Base-by-base conservation (phyloP, 2,329 filamentous ascomycete genomes). In the Colletotrichum destructivum region DNA sequence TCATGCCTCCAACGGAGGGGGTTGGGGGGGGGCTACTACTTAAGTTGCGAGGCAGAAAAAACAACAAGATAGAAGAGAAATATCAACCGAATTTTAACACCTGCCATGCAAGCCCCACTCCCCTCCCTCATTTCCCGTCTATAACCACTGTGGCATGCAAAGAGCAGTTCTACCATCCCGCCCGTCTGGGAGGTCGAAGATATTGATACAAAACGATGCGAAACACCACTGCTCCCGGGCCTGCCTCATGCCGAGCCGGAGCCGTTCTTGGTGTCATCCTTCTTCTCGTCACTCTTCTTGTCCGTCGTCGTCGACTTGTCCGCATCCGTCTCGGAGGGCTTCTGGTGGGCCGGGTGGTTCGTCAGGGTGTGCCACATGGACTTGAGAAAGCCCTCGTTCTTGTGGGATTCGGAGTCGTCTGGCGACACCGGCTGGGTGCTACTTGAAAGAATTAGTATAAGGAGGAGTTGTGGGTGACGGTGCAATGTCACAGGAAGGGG, bases 281-380 rank as follows among this genome's bases (percentile, higher is more conserved):
- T 76, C 65, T 73, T 74, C 18, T 63, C 65, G 16, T 71, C 78
- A 60, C 42, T 78, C 61, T 75, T 69, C 76, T 81, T 74, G 16
- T 54, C 51, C 26, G 59, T 42, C 46, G 65, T 21, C n/a, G 62
- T 74, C 60, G 73, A 75, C 61, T 66, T 76, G 40, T 63, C 60
- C 23, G 77, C 69, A 21, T 79, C 73, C 26, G 75, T 75, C 12
- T 80, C 79, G 6, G 76, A 69, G 23, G 81, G 77, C 70, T 84
- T 82, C 71, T 86, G 83, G 74, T 90, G 88, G 7, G 85, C 86
- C 0, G 88, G 86, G 77, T 96, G 90, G 77, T 94, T 94, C n/a
- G 93, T 97, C 66, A 98, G 83, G 75, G 91, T 95, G 80, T 98
- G 94, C 96, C 96, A 98, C 75, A 97, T 91, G 52, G 92, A 94